Evolutionary conservation across 129 eudicot genomes (phyloP).

Genomic region (sunflower (Helianthus annuus)): HanXRQr2.0-SUNRISE NC_035445.2:75572609-75573108

Average conservation of each 20-base stretch:
- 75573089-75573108: no score
- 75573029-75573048: no score
- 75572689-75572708: slow-evolving; percentile 18
- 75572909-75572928: no score
- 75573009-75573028: no score
- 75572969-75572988: no score
- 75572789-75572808: background rate
- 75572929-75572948: no score
- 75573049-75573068: no score
- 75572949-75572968: no score
- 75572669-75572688: slow-evolving; percentile 17
- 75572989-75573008: no score
- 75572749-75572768: background rate
- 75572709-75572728: slow-evolving; percentile 11
- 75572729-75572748: slow-evolving; percentile 16
- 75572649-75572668: slow-evolving; percentile 12
- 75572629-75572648: slow-evolving; percentile 20
- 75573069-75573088: no score
- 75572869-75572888: background rate
- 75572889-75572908: no score
- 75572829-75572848: slow-evolving; percentile 15
- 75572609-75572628: background rate
- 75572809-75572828: slow-evolving; percentile 3
- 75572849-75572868: slow-evolving; percentile 36
- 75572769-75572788: background rate